Percentiles rank a stretch among this genome's conserved stretches.
These are phyloP conservation scores for Mycena kentingensis DNA, from an alignment of 768 basidiomycete species.

Conservation along the genomic window DNA sequence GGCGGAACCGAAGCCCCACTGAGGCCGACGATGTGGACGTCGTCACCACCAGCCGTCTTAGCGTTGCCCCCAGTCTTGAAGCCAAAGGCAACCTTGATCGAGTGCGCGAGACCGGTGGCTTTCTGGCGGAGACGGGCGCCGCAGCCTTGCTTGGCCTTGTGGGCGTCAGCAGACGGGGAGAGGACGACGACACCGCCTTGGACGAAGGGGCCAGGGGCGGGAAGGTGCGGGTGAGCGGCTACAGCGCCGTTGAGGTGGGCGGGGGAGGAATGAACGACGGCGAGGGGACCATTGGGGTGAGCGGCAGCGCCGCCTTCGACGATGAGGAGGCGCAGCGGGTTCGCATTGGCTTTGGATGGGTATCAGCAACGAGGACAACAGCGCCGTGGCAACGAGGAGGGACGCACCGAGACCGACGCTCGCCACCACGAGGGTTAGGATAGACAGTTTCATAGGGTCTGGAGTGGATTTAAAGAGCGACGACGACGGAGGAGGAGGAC, in stretches of 20 bases:
- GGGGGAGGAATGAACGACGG: background rate
- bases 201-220: too few species aligned
- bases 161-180: too few species aligned
- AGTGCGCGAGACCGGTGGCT: conserved; percentile 52
- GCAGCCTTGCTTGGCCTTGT: conserved; percentile 25
- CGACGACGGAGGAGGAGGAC: too few species aligned
- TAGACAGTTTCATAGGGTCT: conserved; percentile 33
- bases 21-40: conserved; percentile 5
- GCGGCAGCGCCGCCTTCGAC: conserved; percentile 8
- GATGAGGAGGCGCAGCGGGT: conserved; percentile 18
- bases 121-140: conserved; percentile 48
- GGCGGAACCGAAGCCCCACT: conserved; percentile 16
- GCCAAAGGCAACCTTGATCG: conserved; percentile 58
- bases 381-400: background rate
- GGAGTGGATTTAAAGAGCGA: too few species aligned
- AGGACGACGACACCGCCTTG: too few species aligned
- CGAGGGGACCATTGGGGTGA: background rate
- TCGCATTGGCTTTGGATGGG: conserved; percentile 13
- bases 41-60: background rate
- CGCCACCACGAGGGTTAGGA: conserved; percentile 34
- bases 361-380: background rate
- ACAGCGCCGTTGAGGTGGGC: background rate
- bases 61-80: conserved; percentile 33
- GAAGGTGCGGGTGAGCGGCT: too few species aligned
- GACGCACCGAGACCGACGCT: conserved; percentile 32